These are phyloP conservation scores for Cutaneotrichosporon sp. DNA, from an alignment of 1,284 basidiomycete species.

Conservation along the genomic window DNA sequence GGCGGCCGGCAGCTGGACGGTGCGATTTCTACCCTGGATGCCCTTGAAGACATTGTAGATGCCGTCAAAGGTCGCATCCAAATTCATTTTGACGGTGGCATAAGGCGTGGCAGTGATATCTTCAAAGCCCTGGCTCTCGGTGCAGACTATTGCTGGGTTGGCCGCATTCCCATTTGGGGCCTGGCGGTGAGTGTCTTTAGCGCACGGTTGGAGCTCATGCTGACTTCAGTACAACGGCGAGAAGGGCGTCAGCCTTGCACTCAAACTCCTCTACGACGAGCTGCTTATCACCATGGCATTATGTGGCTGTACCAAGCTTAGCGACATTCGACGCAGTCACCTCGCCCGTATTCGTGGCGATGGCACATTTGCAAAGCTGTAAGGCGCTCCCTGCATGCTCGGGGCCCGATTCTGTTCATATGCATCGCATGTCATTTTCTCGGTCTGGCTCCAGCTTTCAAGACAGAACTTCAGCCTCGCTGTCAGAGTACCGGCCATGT, in stretches of 20 bases:
- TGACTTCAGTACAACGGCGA: conserved; percentile 15
- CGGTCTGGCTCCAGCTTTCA: too few species aligned
- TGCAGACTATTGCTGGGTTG: conserved; percentile 30
- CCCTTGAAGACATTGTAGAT: conserved; percentile 24
- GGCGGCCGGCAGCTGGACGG: conserved; percentile 40
- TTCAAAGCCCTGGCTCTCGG: conserved; percentile 40
- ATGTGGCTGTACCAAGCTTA: conserved; percentile 17
- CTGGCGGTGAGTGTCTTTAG: conserved; percentile 12
- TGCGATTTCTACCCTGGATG: conserved; percentile 23
- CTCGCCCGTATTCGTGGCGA: conserved; percentile 13
- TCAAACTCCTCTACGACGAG: conserved; percentile 23
- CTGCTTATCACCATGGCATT: conserved; percentile 21
- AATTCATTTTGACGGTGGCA: conserved; percentile 35
- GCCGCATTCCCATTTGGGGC: conserved; percentile 24
- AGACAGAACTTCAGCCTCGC: too few species aligned
- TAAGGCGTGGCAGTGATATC: conserved; percentile 33
- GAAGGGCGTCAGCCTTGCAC: conserved; percentile 16
- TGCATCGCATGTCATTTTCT: too few species aligned
- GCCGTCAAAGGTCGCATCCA: conserved; percentile 27
- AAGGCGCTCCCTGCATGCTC: not conserved
- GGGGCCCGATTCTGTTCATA: not conserved
- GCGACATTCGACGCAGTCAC: conserved; percentile 18
- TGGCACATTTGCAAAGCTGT: conserved; percentile 9
- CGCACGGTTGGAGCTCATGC: not conserved
- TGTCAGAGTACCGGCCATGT: too few species aligned